Evolutionary conservation across 306 rosid genomes (phyloP), one percentile per base, ranked within the genome.

Genomic region (Inga oerstediana): DNA sequence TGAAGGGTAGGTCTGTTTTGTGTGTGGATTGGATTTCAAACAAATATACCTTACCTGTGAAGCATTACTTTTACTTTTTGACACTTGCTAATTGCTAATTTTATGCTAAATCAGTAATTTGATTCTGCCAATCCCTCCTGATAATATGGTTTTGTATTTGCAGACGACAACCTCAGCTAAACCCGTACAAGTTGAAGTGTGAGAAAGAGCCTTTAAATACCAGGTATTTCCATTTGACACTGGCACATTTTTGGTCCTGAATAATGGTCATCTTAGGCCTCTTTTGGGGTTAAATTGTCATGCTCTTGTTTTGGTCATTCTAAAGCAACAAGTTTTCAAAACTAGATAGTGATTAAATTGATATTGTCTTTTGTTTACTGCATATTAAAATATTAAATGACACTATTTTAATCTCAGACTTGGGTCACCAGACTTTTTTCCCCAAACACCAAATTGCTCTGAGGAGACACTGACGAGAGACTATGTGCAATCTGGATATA

Each of bases 401-500:
- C 61, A 51, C 34, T 81, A 56, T 80, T 88, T 79, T 51, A 84
- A 80, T 84, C 73, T 79, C 92, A 95, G 98, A 86, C 91, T 95
- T 83, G 98, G 98, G 56, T 95, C 98, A 8, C 98, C 98, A 32
- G 98, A 95, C 89, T 95, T 70, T 78, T 90, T 85, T 72, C 95
- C 98, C 37, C 98, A 92, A 92, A 83, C 90, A 75, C 87, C 91
- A 78, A 95, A 82, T 89, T 95, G 98, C 82, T 92, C 88, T 0
- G 98, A 95, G 88, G 98, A 95, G 91, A 93, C 92, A 19, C 90
- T 93, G 84, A 95, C 97, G 72, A 89, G 79, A 89, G 98, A 91
- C 64, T 89, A 95, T 91, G 89, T 88, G 85, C 95, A 76, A 79
- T 62, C 80, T 72, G 98, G 98, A 87, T 95, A 93, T 77, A 91